A percentile compares a stretch with the other conserved stretches of the same genome.
Conservation (phyloP, 208 protist species). For the Crithidia bombi region DNA sequence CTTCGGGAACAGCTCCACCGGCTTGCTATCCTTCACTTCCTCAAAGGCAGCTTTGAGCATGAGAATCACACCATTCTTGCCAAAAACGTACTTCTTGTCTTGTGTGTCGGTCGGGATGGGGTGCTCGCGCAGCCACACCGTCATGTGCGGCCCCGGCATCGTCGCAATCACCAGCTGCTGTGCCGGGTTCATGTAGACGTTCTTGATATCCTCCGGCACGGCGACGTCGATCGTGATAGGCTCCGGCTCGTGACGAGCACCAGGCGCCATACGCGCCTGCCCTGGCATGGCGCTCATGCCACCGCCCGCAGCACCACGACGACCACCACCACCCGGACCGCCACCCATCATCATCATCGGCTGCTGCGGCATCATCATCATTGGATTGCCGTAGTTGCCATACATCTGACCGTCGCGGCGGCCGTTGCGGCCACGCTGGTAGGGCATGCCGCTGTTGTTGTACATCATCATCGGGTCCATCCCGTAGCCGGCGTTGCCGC, state of each 20-base stretch:
- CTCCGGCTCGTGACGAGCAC: conserved; percentile 52
- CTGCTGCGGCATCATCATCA: conserved; percentile 36
- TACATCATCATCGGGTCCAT: conserved; percentile 42
- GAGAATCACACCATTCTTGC: conserved; percentile 73
- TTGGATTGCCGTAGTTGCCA: conserved; percentile 24
- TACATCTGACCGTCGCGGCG: conserved; percentile 24
- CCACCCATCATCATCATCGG: conserved; percentile 22
- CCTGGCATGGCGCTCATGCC: background rate
- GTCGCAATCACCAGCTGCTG: conserved; percentile 76
- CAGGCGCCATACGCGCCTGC: conserved; percentile 11
- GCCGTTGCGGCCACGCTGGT: conserved; percentile 9
- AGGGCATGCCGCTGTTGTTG: conserved; percentile 20
- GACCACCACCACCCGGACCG: background rate
- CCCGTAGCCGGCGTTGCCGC: conserved; percentile 27
- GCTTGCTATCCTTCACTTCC: conserved; percentile 80
- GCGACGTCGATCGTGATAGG: conserved; percentile 48
- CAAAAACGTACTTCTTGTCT: conserved; percentile 76
- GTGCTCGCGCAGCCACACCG: conserved; percentile 82
- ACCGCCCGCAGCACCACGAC: conserved; percentile 16
- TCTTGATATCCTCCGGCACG: conserved; percentile 68
- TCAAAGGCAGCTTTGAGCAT: conserved; percentile 78
- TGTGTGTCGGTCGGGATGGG: conserved; percentile 50
- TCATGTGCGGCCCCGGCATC: conserved; percentile 83
- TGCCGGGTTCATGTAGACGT: conserved; percentile 70
- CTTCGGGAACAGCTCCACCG: conserved; percentile 85